phyloP scores from a whole-genome alignment of 2,329 filamentous ascomycete genomes.

The Alternaria postmessia region DNA sequence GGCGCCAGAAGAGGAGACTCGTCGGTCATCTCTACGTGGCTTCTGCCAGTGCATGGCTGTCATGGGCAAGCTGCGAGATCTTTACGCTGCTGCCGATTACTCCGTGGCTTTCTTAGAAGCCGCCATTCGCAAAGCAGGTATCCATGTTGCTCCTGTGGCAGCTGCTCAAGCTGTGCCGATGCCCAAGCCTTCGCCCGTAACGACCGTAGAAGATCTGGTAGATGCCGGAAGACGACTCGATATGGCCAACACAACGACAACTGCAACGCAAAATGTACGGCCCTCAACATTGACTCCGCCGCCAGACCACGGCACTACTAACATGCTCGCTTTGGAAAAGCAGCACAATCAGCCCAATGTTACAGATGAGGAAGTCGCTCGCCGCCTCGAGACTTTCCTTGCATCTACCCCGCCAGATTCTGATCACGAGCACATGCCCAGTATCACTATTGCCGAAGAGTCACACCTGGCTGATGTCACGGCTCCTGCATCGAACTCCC shows the following conservation, averaged over 20 bases:
- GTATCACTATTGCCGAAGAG: constrained; percentile 41
- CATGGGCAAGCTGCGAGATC: constrained; percentile 84
- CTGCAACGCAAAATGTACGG: constrained; percentile 26
- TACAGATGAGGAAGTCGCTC: constrained; percentile 58
- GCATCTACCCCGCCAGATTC: constrained; percentile 59
- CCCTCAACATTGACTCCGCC: constrained; percentile 52
- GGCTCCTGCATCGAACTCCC: constrained; percentile 7
- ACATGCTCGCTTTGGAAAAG: constrained; percentile 46
- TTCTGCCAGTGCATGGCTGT: constrained; percentile 94
- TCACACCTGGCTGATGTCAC: constrained; percentile 19
- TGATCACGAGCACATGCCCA: constrained; percentile 46
- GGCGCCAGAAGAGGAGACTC: constrained; percentile 74
- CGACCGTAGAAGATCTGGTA: constrained; percentile 57
- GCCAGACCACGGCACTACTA: constrained; percentile 49
- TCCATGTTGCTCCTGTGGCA: constrained; percentile 66
- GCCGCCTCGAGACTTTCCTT: constrained; percentile 59
- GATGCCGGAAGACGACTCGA: constrained; percentile 56
- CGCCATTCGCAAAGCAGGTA: constrained; percentile 85
- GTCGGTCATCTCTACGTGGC: constrained; percentile 76
- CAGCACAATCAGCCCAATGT: constrained; percentile 37
- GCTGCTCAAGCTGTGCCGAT: constrained; percentile 29
- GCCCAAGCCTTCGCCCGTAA: constrained; percentile 44
- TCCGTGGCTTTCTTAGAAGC: constrained; percentile 95
- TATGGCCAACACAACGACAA: constrained; percentile 23
- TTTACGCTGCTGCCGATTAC: constrained; percentile 93